These are phyloP conservation scores for Aspergillus sp. DNA, from an alignment of 2,329 filamentous ascomycete species.

Conservation along the genomic window DNA sequence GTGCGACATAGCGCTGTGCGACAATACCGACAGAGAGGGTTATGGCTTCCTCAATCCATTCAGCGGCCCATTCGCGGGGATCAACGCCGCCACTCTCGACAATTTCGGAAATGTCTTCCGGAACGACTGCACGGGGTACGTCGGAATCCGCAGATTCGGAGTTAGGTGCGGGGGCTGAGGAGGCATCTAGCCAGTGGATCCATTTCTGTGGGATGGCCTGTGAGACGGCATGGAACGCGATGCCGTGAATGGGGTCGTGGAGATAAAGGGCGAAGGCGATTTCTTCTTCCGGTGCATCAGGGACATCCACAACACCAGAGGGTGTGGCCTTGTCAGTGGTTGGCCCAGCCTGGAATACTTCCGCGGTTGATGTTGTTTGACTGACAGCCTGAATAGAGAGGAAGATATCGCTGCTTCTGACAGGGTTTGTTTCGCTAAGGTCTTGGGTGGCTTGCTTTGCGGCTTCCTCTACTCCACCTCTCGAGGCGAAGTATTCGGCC, in stretches of 20 bases:
- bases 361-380: conserved; percentile 57
- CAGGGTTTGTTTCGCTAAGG: conserved; percentile 80
- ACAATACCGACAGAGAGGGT: conserved; percentile 77
- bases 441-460: conserved; percentile 76
- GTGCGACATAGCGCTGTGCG: conserved; percentile 91
- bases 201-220: conserved; percentile 82
- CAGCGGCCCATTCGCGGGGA: conserved; percentile 92
- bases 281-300: conserved; percentile 53
- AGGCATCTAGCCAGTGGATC: conserved; percentile 87
- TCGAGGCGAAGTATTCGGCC: conserved; percentile 74
- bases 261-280: conserved; percentile 77
- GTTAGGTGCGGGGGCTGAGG: conserved; percentile 48
- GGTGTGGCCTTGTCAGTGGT: conserved; percentile 36
- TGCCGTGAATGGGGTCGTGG: conserved; percentile 83
- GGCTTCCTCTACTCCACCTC: conserved; percentile 77
- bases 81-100: conserved; percentile 74
- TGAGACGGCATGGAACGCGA: conserved; percentile 79
- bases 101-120: conserved; percentile 84
- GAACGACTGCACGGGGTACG: conserved; percentile 48
- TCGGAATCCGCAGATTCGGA: conserved; percentile 40
- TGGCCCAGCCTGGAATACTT: conserved; percentile 65
- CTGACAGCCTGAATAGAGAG: conserved; percentile 87
- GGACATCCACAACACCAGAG: conserved; percentile 35
- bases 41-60: conserved; percentile 92
- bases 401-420: conserved; percentile 92